Base-by-base conservation (phyloP, 345 rosid species). In the Acer saccharum region DNA sequence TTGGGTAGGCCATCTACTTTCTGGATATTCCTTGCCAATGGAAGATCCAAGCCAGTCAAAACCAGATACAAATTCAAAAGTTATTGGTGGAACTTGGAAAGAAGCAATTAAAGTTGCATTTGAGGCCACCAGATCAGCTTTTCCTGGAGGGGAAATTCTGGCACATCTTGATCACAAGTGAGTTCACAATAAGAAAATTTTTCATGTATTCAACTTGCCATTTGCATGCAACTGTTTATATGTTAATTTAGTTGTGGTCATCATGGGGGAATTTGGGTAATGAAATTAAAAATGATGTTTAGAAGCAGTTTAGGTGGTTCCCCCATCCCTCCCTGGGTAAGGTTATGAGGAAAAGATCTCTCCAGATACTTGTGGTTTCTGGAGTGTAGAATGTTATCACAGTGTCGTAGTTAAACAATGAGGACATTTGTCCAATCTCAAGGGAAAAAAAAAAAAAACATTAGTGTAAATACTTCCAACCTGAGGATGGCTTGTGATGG, bases 151-250 rank as follows among this genome's bases (percentile, higher is more conserved):
- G 39, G 90, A 93, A 77, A 79, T 95, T 80, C 43, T 93, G 77
- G 99, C 96, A 29, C 99, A 95, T 84, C 93, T 95, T 79, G 99
- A 95, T 84, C 94, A 93, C 32, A 95, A 95, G 99, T 95, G 83
- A 86, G 93, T 82, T 73, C 10, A 72, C 48, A 17, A 68, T 18
- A 63, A 62, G 29, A 18, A n/a, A 6, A 2, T 14, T 62, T 35
- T 72, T 39, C 21, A 60, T 69, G 52, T 32, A 35, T 27, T 25
- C 2, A 69, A 41, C 11, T 61, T 61, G 17, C 39, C 32, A 3
- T 63, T 52, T 43, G 3, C 41, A n/a, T 66, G 17, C 29, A 44
- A 44, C 66, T 10, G 14, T 71, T 48, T 78, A 2, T 71, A 27
- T 12, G 43, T 46, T 18, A 9, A 73, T 46, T 64, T 32, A 25